Base-by-base conservation (phyloP, 2,329 filamentous ascomycete species). In the Ilyonectria robusta region DNA sequence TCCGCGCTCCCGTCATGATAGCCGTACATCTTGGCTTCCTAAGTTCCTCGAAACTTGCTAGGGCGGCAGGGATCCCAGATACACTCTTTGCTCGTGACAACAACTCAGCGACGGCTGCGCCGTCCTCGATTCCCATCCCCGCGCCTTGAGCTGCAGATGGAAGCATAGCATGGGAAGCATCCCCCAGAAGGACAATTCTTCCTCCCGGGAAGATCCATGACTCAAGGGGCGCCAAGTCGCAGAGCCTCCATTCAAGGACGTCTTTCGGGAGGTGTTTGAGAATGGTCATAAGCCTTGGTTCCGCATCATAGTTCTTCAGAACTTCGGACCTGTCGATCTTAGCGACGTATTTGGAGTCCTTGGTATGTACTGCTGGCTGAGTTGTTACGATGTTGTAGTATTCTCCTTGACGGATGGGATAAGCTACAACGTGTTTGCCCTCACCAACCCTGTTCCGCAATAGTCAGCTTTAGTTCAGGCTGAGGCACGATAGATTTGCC, bases 401-500 rank as follows among this genome's bases (percentile, higher is more conserved):
- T 42, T 42, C 40, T n/a, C 40, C 40, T 42, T 42, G 40, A 42
- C 40, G 40, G 40, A 42, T 42, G 40, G 40, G 40, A 42, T 42
- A 42, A 42, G 40, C 40, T 42, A 42, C 40, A 42, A 42, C 40
- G 40, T 42, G 40, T 42, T 42, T 15, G 17, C 17, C 40, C 40
- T 42, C 17, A 42, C 40, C 40, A 42, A 42, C 40, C 40, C 40
- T 42, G 40, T 42, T 42, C 40, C 40, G 40, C 40, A 42, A 42
- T 42, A 42, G 17, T 42, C 17, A 42, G 40, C 40, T 42, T 42
- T 17, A n/a, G 40, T 42, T n/a, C 40, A 42, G 33, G 40, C 11
- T 42, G 40, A 42, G 40, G 2, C 40, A 42, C 40, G 17, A 42
- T n/a, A 42, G 40, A 42, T 42, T 42, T n/a, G 40, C 40, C 40